phyloP scores from a whole-genome alignment of 768 basidiomycete species.

The Cyclocybe aegerita region DNA sequence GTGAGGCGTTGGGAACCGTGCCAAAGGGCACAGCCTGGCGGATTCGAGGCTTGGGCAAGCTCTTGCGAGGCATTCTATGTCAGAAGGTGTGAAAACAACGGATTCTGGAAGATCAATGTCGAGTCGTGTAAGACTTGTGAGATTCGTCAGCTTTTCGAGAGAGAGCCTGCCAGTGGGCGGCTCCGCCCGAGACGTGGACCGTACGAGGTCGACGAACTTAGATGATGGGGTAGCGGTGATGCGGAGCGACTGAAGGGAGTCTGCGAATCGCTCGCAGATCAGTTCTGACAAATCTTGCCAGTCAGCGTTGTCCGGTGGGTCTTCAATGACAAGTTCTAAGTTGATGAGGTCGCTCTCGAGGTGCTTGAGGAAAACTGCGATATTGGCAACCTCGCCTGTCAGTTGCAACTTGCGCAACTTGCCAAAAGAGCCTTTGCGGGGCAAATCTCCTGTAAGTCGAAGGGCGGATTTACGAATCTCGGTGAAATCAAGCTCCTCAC shows the following conservation, averaged over 20 bases:
- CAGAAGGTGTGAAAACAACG: conserved; percentile 58
- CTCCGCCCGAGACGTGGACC: conserved; percentile 70
- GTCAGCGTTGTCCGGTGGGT: conserved; percentile 71
- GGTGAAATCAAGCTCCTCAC: conserved; percentile 75
- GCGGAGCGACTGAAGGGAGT: conserved; percentile 58
- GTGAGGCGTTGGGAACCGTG: conserved; percentile 56
- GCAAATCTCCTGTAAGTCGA: conserved; percentile 60
- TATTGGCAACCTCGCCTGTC: conserved; percentile 68
- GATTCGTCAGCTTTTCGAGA: conserved; percentile 52
- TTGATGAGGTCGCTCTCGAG: conserved; percentile 62
- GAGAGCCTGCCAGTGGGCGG: conserved; percentile 59
- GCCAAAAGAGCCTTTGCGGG: conserved; percentile 54
- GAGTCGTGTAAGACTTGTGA: conserved; percentile 58
- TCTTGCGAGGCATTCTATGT: conserved; percentile 56
- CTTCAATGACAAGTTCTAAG: conserved; percentile 76
- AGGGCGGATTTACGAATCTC: conserved; percentile 71
- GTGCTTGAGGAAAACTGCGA: conserved; percentile 71
- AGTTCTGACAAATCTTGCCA: conserved; percentile 71
- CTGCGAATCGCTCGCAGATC: conserved; percentile 61
- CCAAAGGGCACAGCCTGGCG: conserved; percentile 65
- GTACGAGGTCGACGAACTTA: conserved; percentile 80
- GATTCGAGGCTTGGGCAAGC: conserved; percentile 70
- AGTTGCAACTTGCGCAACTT: conserved; percentile 61
- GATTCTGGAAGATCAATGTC: conserved; percentile 82
- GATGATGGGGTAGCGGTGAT: conserved; percentile 67